Base-by-base conservation (phyloP, 345 rosid species). In the Citrus cavaleriei region DNA sequence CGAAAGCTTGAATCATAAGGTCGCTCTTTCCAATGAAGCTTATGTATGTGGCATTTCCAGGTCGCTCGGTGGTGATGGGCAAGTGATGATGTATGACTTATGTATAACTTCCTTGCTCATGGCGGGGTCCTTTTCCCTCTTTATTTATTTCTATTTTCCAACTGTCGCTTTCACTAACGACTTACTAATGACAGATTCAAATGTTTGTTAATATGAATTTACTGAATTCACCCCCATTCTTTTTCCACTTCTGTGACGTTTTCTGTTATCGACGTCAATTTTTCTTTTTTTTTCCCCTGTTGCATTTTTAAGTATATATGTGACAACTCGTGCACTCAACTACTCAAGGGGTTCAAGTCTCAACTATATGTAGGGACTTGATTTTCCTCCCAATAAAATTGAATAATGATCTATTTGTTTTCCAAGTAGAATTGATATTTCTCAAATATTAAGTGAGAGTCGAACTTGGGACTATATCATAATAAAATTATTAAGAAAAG, bases 141-240 rank as follows among this genome's bases (percentile, higher is more conserved):
- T 13, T 24, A 32, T 24, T 27, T 63, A n/a, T 73, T 63, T 71
- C 82, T 83, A 27, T 66, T 74, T 65, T 72, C 76, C 83, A 80
- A 83, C 79, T 73, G 89, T 86, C 86, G 72, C 73, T 78, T 73
- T 83, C 82, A 30, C 3, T 64, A 2, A 75, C 77, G 83, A 82
- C 84, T 72, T 72, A 75, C 80, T 78, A 67, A 74, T 70, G 68
- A 74, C 80, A 75, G 10, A 46, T 76, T 80, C 82, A 78, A 78
- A 70, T 65, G 80, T 68, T 71, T 80, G 80, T 77, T 59, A 27
- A 49, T 4, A 1, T 21, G 40, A 66, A 72, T 42, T 79, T 65
- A 64, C 66, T 19, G 18, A 35, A 73, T 51, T 63, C 28, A 9
- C 76, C 79, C 79, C 21, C 51, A 13, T 13, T 46, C 51, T 12